Base-by-base conservation (phyloP, 164 flowering plant genomes). In the Sextonia rubra region DNA sequence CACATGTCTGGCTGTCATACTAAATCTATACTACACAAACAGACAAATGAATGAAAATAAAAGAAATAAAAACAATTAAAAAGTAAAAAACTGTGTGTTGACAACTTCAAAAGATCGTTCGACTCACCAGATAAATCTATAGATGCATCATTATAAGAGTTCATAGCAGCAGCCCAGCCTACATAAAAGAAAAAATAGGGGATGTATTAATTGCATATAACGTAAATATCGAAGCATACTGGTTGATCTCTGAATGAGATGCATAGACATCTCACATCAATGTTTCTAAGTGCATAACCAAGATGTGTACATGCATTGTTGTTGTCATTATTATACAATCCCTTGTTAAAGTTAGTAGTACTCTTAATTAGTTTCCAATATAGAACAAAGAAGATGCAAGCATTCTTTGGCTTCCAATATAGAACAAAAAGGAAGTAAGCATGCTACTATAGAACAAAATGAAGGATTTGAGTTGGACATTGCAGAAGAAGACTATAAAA, bases 151-250 rank as follows among this genome's bases (percentile, higher is more conserved):
- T 86, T 85, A 68, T 66, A 80, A 56, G 74, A 74, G 64, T 80
- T 78, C 77, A 86, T 83, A 60, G 85, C 84, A 77, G 87, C 89
- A 26, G 80, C 82, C 92, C 92, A 88, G 64, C 94, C 94, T 90
- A 78, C 71, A 78, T 25, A 22, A 30, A 22, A 44, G 48, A 37
- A 69, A n/a, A 37, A 20, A 47, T 47, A 6, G 23, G 30, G 56
- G 6, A 72, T 17, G 52, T 20, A 66, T 47, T 14, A 17, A 52
- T 52, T 52, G 58, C 58, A 52, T 52, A 52, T 15, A 52, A 52
- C 4, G 44, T 37, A 37, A 37, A 37, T 37, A 37, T 37, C 17
- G 18, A 15, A 52, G n/a, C 58, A 52, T 14, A 52, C n/a, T 15
- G 58, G 58, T 15, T 14, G 58, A 52, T 11, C n/a, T 52, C n/a